Evolutionary conservation across 345 rosid species (phyloP), one percentile per base, ranked within the genome.

Genomic region (Geranium rotundifolium): DNA sequence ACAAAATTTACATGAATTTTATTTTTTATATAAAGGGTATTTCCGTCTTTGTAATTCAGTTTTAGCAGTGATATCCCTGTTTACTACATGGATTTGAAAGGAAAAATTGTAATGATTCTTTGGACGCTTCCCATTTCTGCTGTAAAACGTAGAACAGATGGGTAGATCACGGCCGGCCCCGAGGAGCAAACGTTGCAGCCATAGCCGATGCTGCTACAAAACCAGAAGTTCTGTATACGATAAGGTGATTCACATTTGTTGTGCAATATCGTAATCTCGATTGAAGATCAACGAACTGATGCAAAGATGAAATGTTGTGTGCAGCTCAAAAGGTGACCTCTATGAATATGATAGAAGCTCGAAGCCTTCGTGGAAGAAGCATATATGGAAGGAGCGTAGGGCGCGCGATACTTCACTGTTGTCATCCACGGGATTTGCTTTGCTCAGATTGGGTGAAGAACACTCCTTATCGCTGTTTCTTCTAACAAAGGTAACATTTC

Each of bases 301-400:
- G 64, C 63, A 70, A 63, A 69, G 64, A 56, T 67, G 65, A 54
- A n/a, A 61, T 63, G 23, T 60, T 12, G n/a, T 58, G 67, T 69
- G 64, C 82, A 86, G 91, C 66, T 83, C 85, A 50, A 68, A 74
- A 58, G 92, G 92, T 41, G 81, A 82, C 57, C 89, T 86, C 17
- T 86, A 84, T 18, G 87, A 86, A 67, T 79, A 78, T 58, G 84
- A 82, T 39, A 77, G 74, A 71, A 75, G 70, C 72, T 80, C 89
- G 12, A 82, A 70, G 63, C 89, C 92, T n/a, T 71, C 87, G 18
- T 86, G 92, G 92, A 84, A 77, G 81, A 86, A 84, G 79, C 87
- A 84, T 62, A 70, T 86, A 66, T 73, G 75, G 79, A 73, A 64
- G 63, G 77, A 77, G 66, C 79, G 73, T 65, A 70, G 56, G 70